Percentiles rank a stretch among this genome's conserved stretches.
Evolutionary conservation across 306 rosid genomes (phyloP).

Genomic region (Nissolia schottii): DNA sequence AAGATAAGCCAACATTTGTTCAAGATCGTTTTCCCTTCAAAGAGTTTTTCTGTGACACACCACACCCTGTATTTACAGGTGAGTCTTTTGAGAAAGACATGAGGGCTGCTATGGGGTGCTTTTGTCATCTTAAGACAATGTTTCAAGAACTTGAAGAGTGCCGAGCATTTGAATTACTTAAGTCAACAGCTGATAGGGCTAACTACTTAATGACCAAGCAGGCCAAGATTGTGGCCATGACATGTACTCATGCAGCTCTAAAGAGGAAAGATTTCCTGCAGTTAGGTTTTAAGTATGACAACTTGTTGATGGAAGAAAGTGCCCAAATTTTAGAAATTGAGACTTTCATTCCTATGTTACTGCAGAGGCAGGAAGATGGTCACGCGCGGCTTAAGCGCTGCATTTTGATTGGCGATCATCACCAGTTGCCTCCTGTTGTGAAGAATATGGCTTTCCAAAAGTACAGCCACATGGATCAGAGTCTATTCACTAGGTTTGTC

Average conservation of each 20-base stretch:
- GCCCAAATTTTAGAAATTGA: slow-evolving; percentile 98
- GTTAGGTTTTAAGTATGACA: slow-evolving; percentile 98
- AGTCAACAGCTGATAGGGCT: slow-evolving; percentile 98
- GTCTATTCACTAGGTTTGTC: slow-evolving; percentile 93
- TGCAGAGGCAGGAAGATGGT: slow-evolving; percentile 99
- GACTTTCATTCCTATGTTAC: slow-evolving; percentile 97
- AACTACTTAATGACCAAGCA: slow-evolving; percentile 98
- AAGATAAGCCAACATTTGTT: slow-evolving; percentile 62
- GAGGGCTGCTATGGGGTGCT: slow-evolving; percentile 87
- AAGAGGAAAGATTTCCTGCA: slow-evolving; percentile 97
- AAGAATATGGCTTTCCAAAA: slow-evolving; percentile 99
- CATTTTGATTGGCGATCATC: slow-evolving; percentile 96
- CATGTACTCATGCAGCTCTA: slow-evolving; percentile 96
- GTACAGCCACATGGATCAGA: slow-evolving; percentile 98
- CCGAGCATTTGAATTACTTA: slow-evolving; percentile 87
- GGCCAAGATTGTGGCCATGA: slow-evolving; percentile 99
- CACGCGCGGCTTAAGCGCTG: slow-evolving; percentile 97
- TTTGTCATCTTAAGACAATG: slow-evolving; percentile 83
- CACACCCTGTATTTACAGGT: slow-evolving; percentile 67
- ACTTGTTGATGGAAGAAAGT: slow-evolving; percentile 99
- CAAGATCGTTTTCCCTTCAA: slow-evolving; percentile 92
- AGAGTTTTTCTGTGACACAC: slow-evolving; percentile 76
- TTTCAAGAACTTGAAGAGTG: slow-evolving; percentile 99
- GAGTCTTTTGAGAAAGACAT: slow-evolving; percentile 85
- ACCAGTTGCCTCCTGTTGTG: slow-evolving; percentile 97